Base-by-base conservation (phyloP, 257 asterid genomes). In the Knoxia roxburghii region DNA sequence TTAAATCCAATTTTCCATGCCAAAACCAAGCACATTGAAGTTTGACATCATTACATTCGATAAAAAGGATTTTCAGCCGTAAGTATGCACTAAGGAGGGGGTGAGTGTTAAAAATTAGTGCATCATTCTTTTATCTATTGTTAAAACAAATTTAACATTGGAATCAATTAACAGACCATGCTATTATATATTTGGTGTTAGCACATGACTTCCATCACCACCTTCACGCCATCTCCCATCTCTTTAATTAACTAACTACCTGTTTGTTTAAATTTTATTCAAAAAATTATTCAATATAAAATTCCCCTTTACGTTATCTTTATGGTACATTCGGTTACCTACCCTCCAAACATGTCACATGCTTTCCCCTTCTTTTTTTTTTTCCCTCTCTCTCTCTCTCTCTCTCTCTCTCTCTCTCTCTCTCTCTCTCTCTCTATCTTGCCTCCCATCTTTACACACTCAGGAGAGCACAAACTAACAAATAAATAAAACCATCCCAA, bases 321-420 rank as follows among this genome's bases (percentile, higher is more conserved):
- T 40, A 53, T 43, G 48, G 68, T 32, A 50, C 26, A 80, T 78
- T 75, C 71, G 70, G 68, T 70, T 73, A 65, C 85, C 83, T 70
- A 81, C 85, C 81, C 77, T 77, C 85, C 87, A 75, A 75, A 79
- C 89, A 81, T 66, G 79, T 67, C 87, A 81, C 89, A 84, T 79
- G 85, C 72, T 63, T 80, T 68, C 57, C 61, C 75, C 46, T 60
- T 4, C 48, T 45, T 61, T 50, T 60, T 6, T 24, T 13, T 53
- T 53, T 24, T 26, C n/a, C n/a, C n/a, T n/a, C n/a, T n/a, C n/a
- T n/a, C n/a, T n/a, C n/a, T n/a, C n/a, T n/a, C n/a, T n/a, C n/a
- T n/a, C n/a, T n/a, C n/a, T n/a, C n/a, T n/a, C n/a, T n/a, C n/a
- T n/a, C n/a, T n/a, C 7, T 21, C 10, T 24, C 10, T 12, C 7